Conservation (phyloP, 257 asterid genomes). For the Solanum acaule region DNA sequence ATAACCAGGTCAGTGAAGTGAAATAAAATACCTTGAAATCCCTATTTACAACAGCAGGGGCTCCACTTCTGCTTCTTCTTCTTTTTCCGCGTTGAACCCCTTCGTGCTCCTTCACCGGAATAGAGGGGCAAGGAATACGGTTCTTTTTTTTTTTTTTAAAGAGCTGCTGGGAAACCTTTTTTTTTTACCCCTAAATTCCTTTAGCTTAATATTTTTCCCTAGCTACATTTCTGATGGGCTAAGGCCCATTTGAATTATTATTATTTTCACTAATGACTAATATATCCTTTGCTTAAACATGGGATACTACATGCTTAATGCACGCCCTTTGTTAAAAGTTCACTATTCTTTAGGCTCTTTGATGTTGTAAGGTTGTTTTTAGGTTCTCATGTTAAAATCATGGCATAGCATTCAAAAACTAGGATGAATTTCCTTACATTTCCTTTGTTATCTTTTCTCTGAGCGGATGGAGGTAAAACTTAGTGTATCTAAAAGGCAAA, state of each 20-base stretch:
- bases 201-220: background rate
- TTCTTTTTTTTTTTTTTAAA: too few species aligned
- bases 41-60: too few species aligned
- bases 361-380: background rate
- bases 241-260: too few species aligned
- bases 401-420: background rate
- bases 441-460: background rate
- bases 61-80: too few species aligned
- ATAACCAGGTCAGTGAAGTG: too few species aligned
- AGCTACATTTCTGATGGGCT: too few species aligned
- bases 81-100: background rate
- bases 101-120: background rate
- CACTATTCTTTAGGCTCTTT: background rate
- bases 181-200: background rate
- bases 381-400: background rate
- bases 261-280: too few species aligned
- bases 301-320: background rate
- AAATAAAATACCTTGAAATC: too few species aligned
- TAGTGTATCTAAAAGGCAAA: background rate
- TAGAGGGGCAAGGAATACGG: background rate
- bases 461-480: background rate
- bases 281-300: too few species aligned
- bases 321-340: background rate
- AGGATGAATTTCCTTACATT: background rate
- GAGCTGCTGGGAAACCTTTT: background rate